These are phyloP conservation scores for Sporisorium scitamineum DNA, from an alignment of 1,284 basidiomycete genomes.

Conservation along the genomic window DNA sequence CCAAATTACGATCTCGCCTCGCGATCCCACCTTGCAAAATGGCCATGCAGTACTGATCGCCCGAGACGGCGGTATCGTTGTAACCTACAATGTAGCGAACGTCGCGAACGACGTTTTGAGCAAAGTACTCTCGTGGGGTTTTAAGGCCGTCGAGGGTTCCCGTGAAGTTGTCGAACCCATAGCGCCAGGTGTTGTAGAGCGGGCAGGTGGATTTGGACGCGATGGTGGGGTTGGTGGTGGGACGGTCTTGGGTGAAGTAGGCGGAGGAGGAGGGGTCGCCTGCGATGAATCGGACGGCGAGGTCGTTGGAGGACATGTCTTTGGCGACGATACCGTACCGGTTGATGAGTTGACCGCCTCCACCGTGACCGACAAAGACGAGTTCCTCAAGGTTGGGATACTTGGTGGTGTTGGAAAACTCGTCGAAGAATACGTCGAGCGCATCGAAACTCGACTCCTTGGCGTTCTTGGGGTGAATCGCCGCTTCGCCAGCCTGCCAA, in stretches of 20 bases:
- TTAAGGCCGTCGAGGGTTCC: constrained; percentile 50
- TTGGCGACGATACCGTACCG: constrained; percentile 63
- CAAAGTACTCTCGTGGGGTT: constrained; percentile 58
- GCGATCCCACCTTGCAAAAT: constrained; percentile 60
- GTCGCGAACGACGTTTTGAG: constrained; percentile 57
- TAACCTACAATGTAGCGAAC: constrained; percentile 64
- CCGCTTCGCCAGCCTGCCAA: constrained; percentile 64
- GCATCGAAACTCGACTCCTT: constrained; percentile 61
- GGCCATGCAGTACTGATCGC: constrained; percentile 68
- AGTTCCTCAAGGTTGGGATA: constrained; percentile 61
- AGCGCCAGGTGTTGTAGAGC: constrained; percentile 65
- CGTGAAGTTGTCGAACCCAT: constrained; percentile 63
- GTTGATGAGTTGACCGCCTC: constrained; percentile 66
- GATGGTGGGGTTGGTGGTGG: constrained; percentile 45
- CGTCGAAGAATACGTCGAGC: constrained; percentile 58
- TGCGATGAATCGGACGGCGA: constrained; percentile 60
- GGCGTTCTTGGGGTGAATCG: constrained; percentile 55
- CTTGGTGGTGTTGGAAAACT: constrained; percentile 47
- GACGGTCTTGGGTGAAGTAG: constrained; percentile 65
- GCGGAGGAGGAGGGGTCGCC: constrained; percentile 61
- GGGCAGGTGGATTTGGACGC: constrained; percentile 50
- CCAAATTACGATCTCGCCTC: constrained; percentile 62
- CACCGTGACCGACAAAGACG: constrained; percentile 67
- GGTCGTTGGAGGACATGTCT: constrained; percentile 16
- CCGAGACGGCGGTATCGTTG: constrained; percentile 49